phyloP scores from a whole-genome alignment of 169 alveolate genomes.

The Babesia sp. region DNA sequence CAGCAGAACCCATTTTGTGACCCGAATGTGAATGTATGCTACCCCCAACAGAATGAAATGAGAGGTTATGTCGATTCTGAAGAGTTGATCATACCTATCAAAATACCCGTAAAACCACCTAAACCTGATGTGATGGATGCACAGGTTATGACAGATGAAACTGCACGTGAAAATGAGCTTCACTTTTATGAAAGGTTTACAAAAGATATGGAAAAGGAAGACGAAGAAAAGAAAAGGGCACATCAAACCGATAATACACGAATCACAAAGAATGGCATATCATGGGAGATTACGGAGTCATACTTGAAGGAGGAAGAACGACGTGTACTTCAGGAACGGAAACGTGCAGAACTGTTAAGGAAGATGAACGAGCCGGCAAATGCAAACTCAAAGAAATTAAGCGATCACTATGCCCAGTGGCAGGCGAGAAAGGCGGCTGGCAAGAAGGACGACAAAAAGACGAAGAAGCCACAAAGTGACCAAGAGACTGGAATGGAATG shows the following conservation, averaged over 20 bases:
- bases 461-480: not conserved
- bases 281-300: constrained; percentile 63
- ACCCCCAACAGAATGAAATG: not conserved
- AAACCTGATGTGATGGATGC: constrained; percentile 18
- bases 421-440: not conserved
- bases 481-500: not conserved
- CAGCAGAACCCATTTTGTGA: not conserved
- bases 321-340: constrained; percentile 22
- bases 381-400: not conserved
- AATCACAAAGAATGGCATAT: constrained; percentile 34
- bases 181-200: constrained; percentile 5
- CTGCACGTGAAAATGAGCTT: constrained; percentile 17
- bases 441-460: not conserved
- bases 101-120: constrained; percentile 25
- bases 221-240: not conserved
- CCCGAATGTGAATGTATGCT: not conserved
- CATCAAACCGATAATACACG: constrained; percentile 48
- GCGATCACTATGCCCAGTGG: constrained; percentile 27
- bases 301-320: constrained; percentile 52
- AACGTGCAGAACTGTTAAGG: constrained; percentile 29
- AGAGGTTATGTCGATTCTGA: not conserved
- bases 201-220: constrained; percentile 27
- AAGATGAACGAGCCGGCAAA: constrained; percentile 7
- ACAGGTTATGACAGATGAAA: constrained; percentile 16
- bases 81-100: constrained; percentile 4